Evolutionary conservation across 257 asterid species (phyloP), one percentile per base, ranked within the genome.

Genomic region (Nemophila menziesii): DNA sequence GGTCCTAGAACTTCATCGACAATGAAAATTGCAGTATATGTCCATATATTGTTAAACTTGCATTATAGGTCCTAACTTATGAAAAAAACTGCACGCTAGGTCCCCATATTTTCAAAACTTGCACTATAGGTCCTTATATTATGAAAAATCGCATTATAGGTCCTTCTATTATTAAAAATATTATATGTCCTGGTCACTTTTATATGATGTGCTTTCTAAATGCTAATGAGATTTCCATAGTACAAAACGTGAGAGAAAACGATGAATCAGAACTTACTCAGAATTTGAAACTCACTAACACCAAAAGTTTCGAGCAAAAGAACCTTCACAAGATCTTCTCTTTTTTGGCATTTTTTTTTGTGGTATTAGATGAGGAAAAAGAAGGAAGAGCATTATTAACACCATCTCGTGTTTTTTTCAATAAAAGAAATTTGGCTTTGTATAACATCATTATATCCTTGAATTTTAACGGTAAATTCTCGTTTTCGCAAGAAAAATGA

Each of bases 221-320:
- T n/a, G n/a, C n/a, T n/a, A n/a, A n/a, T n/a, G n/a, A n/a, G n/a
- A n/a, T n/a, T n/a, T 71, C 94, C 94, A 85, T 57, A 72, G 75
- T 65, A 81, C 65, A 57, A 74, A 71, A 52, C 74, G 83, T 29
- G 96, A 89, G 59, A 43, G 89, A 70, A 66, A 85, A 69, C 54
- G 77, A 81, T 53, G 79, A 56, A 50, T 62, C 71, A 38, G 65
- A 68, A 46, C 51, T 69, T 43, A 75, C 39, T 49, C 60, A n/a
- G 62, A 66, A 72, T 76, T 69, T 68, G 75, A 64, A 78, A 80
- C 40, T 55, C 67, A 60, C 66, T 64, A 45, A 54, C 54, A 52
- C 79, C 94, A 24, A 74, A 72, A 22, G 94, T 79, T 68, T 70
- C 74, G 46, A 90, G 77, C 69, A 90, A 69, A 43, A 77, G 75